Percentiles rank a stretch among this genome's conserved stretches.
These are phyloP conservation scores for Lachnellula hyalina DNA, from an alignment of 2,329 filamentous ascomycete species.

Conservation along the genomic window DNA sequence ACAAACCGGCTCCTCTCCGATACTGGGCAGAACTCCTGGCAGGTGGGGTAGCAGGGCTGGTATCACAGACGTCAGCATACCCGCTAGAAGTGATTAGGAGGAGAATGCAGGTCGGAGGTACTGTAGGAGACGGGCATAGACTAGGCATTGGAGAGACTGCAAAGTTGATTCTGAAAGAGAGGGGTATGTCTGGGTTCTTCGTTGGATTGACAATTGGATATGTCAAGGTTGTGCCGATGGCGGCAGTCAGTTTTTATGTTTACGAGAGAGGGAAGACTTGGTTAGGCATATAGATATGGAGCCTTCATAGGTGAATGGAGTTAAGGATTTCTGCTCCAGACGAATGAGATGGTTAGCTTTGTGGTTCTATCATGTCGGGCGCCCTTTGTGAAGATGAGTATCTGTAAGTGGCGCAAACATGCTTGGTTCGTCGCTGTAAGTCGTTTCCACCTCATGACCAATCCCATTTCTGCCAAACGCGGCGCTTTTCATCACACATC, in stretches of 20 bases:
- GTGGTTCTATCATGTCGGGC: neutral
- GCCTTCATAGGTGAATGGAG: constrained; percentile 2
- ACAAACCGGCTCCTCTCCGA: constrained; percentile 66
- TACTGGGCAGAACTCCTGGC: constrained; percentile 83
- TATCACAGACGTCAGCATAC: constrained; percentile 89
- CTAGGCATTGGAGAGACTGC: constrained; percentile 76
- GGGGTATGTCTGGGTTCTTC: constrained; percentile 78
- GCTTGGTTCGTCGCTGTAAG: too few species aligned
- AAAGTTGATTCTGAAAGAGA: constrained; percentile 66
- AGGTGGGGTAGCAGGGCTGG: constrained; percentile 79
- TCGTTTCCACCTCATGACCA: too few species aligned
- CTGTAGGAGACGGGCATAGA: constrained; percentile 82
- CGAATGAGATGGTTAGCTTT: neutral
- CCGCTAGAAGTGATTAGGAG: constrained; percentile 88
- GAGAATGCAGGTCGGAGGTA: constrained; percentile 93
- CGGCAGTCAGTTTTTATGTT: constrained; percentile 62
- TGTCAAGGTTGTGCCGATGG: constrained; percentile 88
- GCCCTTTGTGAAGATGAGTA: neutral
- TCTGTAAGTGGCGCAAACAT: too few species aligned
- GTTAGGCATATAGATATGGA: constrained; percentile 54
- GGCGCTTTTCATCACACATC: too few species aligned
- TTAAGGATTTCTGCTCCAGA: neutral
- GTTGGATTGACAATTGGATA: constrained; percentile 93
- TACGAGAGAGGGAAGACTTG: constrained; percentile 59
- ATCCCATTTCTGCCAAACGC: too few species aligned